Conservation (phyloP, 345 rosid genomes). For the Gossypium raimondii region DNA sequence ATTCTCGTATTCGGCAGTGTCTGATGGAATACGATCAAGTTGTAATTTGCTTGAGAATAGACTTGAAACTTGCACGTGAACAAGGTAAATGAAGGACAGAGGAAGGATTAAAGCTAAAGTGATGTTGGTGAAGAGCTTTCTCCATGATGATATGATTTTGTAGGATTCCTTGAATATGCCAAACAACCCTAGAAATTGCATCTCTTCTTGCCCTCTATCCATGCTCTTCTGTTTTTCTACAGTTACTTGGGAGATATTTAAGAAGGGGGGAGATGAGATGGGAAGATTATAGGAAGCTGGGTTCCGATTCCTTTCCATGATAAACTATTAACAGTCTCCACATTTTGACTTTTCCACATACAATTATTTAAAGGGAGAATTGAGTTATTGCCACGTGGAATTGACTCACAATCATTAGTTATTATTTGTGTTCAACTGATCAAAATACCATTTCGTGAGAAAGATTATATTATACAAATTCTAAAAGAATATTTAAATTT, state of each 20-base stretch:
- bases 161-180: conserved; percentile 42
- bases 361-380: no score
- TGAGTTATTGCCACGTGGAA: no score
- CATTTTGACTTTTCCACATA: background rate
- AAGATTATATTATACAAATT: no score
- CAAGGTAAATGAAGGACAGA: conserved; percentile 46
- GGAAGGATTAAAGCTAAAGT: conserved; percentile 52
- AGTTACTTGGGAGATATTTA: no score
- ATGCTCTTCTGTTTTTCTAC: conserved; percentile 16
- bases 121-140: conserved; percentile 47
- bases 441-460: no score
- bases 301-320: background rate
- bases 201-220: conserved; percentile 59
- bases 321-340: background rate
- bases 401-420: no score
- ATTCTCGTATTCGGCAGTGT: conserved; percentile 23
- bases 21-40: conserved; percentile 20
- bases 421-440: no score
- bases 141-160: conserved; percentile 37
- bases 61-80: conserved; percentile 34
- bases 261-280: background rate
- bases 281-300: background rate
- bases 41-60: conserved; percentile 22
- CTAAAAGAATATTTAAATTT: no score
- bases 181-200: conserved; percentile 47